Conservation (phyloP, 495 filamentous ascomycete species). For the Penicillium lividum region DNA sequence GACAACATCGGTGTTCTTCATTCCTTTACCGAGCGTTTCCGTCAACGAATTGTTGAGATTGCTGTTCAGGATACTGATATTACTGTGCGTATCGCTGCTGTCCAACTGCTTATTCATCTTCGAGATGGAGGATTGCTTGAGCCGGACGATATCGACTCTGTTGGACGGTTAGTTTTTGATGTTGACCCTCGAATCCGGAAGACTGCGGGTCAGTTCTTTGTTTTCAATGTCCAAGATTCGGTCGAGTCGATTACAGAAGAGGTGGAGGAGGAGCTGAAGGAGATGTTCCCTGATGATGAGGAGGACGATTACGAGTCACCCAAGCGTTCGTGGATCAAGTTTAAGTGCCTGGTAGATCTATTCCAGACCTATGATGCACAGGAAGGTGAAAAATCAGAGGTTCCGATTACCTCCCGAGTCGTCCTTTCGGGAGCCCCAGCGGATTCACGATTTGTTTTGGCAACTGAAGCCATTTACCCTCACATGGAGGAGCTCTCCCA, state of each 20-base stretch:
- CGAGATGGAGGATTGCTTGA: conserved; percentile 85
- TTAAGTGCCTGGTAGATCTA: conserved; percentile 85
- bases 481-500: conserved; percentile 74
- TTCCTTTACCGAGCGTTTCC: conserved; percentile 87
- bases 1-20: conserved; percentile 76
- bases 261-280: conserved; percentile 78
- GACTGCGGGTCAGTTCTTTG: conserved; percentile 86
- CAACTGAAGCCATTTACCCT: conserved; percentile 81
- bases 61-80: conserved; percentile 78
- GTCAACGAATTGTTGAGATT: conserved; percentile 89
- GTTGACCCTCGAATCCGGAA: conserved; percentile 79
- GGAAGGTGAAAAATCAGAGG: conserved; percentile 47
- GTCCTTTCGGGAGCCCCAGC: conserved; percentile 45
- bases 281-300: conserved; percentile 59
- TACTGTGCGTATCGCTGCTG: conserved; percentile 71
- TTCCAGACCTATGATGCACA: conserved; percentile 73
- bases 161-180: conserved; percentile 86
- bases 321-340: conserved; percentile 80
- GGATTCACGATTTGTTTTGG: conserved; percentile 82
- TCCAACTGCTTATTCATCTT: conserved; percentile 78
- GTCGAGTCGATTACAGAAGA: conserved; percentile 81
- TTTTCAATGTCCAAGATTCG: conserved; percentile 76
- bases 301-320: conserved; percentile 75
- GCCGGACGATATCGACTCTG: conserved; percentile 81
- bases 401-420: conserved; percentile 32